phyloP scores from a whole-genome alignment of 2,329 filamentous ascomycete genomes.

The Neonectria faginata region DNA sequence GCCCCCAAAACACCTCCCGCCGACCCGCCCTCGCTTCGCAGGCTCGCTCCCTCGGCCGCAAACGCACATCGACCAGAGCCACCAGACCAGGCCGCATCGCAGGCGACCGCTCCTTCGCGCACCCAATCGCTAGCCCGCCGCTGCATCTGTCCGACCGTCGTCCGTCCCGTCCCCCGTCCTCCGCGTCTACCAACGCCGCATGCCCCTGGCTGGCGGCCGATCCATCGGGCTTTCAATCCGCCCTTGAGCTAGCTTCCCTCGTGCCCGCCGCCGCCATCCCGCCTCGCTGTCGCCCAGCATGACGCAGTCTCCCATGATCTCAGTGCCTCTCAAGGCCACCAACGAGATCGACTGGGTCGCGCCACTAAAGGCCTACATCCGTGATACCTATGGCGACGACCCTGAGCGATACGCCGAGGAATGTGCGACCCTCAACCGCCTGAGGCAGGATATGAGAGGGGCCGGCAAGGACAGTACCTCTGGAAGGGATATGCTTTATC shows the following conservation, averaged over 20 bases:
- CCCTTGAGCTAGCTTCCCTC: constrained; percentile 30
- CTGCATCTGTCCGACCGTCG: constrained; percentile 32
- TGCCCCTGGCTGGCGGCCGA: constrained; percentile 33
- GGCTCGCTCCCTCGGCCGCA: constrained; percentile 14
- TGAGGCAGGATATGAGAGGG: constrained; percentile 98
- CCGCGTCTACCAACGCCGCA: constrained; percentile 35
- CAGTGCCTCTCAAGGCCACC: constrained; percentile 89
- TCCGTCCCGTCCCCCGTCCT: constrained; percentile 19
- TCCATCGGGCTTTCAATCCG: constrained; percentile 28
- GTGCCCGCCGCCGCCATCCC: background rate
- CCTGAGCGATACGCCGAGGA: constrained; percentile 96
- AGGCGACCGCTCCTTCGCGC: constrained; percentile 43
- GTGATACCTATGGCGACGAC: constrained; percentile 94
- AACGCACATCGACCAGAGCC: constrained; percentile 35
- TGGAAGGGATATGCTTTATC: constrained; percentile 91
- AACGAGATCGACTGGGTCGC: constrained; percentile 98
- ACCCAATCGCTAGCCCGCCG: constrained; percentile 26
- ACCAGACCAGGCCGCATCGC: constrained; percentile 49
- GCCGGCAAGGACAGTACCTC: constrained; percentile 96
- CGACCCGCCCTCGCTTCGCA: constrained; percentile 38
- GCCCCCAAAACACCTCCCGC: constrained; percentile 42
- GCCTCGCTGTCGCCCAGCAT: constrained; percentile 57
- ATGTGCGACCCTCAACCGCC: constrained; percentile 90
- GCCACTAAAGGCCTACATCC: constrained; percentile 93
- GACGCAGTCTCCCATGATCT: constrained; percentile 94